Evolutionary conservation across 495 filamentous ascomycete species (phyloP), one percentile per base, ranked within the genome.

Genomic region (Aspergillus hancockii): DNA sequence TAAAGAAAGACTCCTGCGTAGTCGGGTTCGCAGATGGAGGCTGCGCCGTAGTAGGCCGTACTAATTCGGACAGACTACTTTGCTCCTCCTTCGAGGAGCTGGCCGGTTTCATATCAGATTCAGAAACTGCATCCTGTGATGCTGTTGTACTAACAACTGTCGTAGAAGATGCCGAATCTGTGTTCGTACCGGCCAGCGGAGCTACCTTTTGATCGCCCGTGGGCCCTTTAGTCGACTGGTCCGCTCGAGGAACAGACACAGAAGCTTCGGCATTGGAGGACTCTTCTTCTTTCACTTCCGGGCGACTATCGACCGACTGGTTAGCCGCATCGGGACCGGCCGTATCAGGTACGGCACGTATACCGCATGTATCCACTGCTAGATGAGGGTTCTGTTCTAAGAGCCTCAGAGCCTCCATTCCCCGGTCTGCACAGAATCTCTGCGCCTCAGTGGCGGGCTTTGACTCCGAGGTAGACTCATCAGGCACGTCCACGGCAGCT

Each of bases 1-100:
- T 98, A 82, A 97, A 98, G 76, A 98, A 98, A 8, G 88, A 92
- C 71, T 97, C 94, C 74, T 98, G 94, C 4, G 91, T 93, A 0
- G 91, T 92, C 12, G 93, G 93, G 18, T 83, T 85, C 3, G 91
- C 72, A 19, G 82, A 70, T 13, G 86, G 75, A 0, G 88, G 82
- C 46, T 85, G 80, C 0, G 78, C 79, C 45, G 76, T 70, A 13
- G 84, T 76, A 8, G 79, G 59, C 69, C 83, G 82, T 63, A 70
- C 80, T 56, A 78, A 69, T 54, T 79, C 71, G 12, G 64, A 47
- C 12, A 65, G 47, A 41, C 34, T 63, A 31, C 66, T 67, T 8
- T 67, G 66, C 23, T 75, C 73, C 38, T 77, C 71, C 61, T 72
- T 77, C 14, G 63, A 21, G 19, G 34, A 8, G 22, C 19, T 46